Evolutionary conservation across 148 eudicot species (phyloP).

Genomic region (Selenicereus undatus): DNA sequence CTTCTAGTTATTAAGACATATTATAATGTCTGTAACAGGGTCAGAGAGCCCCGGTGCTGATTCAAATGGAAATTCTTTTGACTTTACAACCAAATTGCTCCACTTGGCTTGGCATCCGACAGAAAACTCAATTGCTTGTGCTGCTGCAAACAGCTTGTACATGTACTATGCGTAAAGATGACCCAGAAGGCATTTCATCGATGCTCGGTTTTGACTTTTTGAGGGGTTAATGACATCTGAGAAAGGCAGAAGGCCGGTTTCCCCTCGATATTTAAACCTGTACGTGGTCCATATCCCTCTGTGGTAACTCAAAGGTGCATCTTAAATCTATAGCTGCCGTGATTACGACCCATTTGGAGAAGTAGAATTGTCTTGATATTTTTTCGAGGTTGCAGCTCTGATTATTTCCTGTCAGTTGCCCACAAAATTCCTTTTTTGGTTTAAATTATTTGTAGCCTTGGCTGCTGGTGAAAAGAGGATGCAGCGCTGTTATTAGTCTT

Average conservation of each 20-base stretch:
- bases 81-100: slow-evolving; percentile 81
- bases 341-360: slow-evolving; percentile 12
- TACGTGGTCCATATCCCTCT: slow-evolving; percentile 8
- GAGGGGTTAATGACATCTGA: slow-evolving; percentile 20
- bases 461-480: slow-evolving; percentile 26
- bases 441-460: slow-evolving; percentile 27
- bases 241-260: slow-evolving; percentile 24
- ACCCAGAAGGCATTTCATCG: slow-evolving; percentile 13
- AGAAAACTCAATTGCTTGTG: slow-evolving; percentile 85
- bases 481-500: slow-evolving; percentile 25
- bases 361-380: slow-evolving; percentile 11
- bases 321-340: slow-evolving; percentile 28
- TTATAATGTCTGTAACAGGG: slow-evolving; percentile 41
- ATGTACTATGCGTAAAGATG: slow-evolving; percentile 80
- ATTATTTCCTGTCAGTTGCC: slow-evolving; percentile 23
- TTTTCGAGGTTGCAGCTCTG: slow-evolving; percentile 29
- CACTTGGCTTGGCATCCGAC: slow-evolving; percentile 96
- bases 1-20: background rate
- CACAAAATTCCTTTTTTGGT: slow-evolving; percentile 27
- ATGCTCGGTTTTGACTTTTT: slow-evolving; percentile 24
- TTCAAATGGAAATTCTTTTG: slow-evolving; percentile 69
- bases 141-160: slow-evolving; percentile 93
- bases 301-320: slow-evolving; percentile 24
- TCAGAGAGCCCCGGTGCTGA: slow-evolving; percentile 63
- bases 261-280: slow-evolving; percentile 16